phyloP scores from a whole-genome alignment of 2,329 filamentous ascomycete genomes.

The Colletotrichum liriopes region DNA sequence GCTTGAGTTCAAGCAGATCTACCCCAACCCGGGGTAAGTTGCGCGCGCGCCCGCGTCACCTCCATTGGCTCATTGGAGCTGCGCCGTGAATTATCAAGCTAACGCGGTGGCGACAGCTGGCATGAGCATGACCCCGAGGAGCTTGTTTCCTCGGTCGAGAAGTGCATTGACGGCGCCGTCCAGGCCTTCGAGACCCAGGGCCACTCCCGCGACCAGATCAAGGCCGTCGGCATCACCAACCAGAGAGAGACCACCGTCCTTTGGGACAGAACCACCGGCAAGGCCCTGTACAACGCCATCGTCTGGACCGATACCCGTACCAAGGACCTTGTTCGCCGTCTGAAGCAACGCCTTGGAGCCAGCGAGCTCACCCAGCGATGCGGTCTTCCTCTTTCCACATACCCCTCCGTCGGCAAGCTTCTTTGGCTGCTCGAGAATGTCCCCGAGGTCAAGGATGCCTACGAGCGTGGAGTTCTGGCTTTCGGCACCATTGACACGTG shows the following conservation, averaged over 20 bases:
- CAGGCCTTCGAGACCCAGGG: slow-evolving; percentile 78
- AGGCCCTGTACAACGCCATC: slow-evolving; percentile 85
- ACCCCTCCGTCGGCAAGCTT: slow-evolving; percentile 84
- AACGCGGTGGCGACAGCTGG: slow-evolving; percentile 70
- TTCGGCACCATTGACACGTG: slow-evolving; percentile 89
- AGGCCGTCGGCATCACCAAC: slow-evolving; percentile 85
- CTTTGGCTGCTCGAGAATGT: slow-evolving; percentile 83
- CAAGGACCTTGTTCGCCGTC: slow-evolving; percentile 78
- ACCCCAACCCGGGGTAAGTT: slow-evolving; percentile 80
- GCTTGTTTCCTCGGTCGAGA: slow-evolving; percentile 79
- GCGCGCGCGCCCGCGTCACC: neutral
- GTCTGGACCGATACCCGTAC: slow-evolving; percentile 90
- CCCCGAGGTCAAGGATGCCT: slow-evolving; percentile 76
- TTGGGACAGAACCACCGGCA: slow-evolving; percentile 84
- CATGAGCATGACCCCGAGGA: slow-evolving; percentile 88
- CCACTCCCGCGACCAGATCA: slow-evolving; percentile 78
- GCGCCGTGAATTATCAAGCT: neutral
- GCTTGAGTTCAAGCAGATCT: slow-evolving; percentile 82
- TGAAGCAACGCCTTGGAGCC: slow-evolving; percentile 77
- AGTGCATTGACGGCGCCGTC: slow-evolving; percentile 83
- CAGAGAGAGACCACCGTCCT: slow-evolving; percentile 87
- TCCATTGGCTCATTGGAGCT: neutral
- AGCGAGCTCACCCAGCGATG: slow-evolving; percentile 78
- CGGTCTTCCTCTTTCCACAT: slow-evolving; percentile 85
- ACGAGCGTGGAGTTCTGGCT: slow-evolving; percentile 79